Evolutionary conservation across 441 rosid genomes (phyloP), one percentile per base, ranked within the genome.

Genomic region (Pelargonium cotyledonis): DNA sequence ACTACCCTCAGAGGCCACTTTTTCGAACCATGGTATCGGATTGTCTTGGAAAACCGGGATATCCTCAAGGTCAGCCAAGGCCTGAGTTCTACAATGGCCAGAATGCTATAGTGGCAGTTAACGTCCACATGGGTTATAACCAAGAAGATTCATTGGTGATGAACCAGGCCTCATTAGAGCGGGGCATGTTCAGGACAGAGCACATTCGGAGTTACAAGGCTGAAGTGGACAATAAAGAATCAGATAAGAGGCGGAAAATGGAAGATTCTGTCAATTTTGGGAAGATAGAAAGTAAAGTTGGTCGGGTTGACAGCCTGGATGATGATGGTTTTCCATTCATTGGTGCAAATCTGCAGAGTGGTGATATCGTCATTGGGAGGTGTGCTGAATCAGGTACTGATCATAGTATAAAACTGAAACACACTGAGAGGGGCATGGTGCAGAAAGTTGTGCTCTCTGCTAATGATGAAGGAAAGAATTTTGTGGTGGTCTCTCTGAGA

Each of bases 121-220:
- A 92, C 80, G 95, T 90, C 65, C 99, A 92, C 71, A 79, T 88
- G 2, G 99, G 99, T 41, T 95, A 89, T 82, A 95, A 95, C 82
- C 98, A 92, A 75, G 98, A 95, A 78, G 98, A 92, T 68, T 88
- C 98, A 38, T 76, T 92, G 73, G 99, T 90, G 35, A 92, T 95
- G 98, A 95, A 95, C 69, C 84, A 85, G 15, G 96, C 97, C 67
- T 91, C 97, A 15, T 43, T 92, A 71, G 92, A 92, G 77, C 88
- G 97, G 5, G 97, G 98, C 7, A 88, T 92, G 97, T 95, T 95
- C 66, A 84, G 95, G 8, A 72, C 97, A 18, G 96, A 90, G 79
- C 97, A 89, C 65, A 80, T 85, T 9, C 84, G 97, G 79, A 92
- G 98, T 78, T 95, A 86, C 73, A 95, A 92, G 75, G 88, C 99